Percentiles rank a stretch among this genome's conserved stretches.
Conservation (phyloP, 805 yeast species). For the Sporopachydermia quercuum region DNA sequence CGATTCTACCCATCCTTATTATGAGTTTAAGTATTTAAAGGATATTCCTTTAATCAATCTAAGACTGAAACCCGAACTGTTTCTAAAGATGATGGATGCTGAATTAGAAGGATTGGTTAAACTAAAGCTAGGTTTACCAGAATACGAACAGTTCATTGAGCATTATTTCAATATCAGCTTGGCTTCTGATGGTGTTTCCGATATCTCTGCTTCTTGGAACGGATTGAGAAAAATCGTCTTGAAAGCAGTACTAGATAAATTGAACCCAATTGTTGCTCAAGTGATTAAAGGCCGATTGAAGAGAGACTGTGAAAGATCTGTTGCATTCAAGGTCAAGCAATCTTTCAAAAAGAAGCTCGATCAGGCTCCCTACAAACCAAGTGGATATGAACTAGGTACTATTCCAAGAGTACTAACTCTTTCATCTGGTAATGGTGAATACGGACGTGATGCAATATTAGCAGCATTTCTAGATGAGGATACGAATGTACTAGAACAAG, state of each 20-base stretch:
- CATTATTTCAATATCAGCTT: constrained; percentile 21
- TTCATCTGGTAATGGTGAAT: constrained; percentile 77
- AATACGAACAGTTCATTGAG: constrained; percentile 25
- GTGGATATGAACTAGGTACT: constrained; percentile 63
- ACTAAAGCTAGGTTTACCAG: constrained; percentile 43
- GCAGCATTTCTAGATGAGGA: constrained; percentile 67
- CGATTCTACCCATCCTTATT: constrained; percentile 66
- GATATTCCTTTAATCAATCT: constrained; percentile 70
- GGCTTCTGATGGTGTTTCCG: constrained; percentile 41
- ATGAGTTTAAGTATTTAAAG: constrained; percentile 81
- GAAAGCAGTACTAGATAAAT: constrained; percentile 47
- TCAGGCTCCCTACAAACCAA: constrained; percentile 88
- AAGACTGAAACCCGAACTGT: constrained; percentile 60
- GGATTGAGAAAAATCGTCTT: constrained; percentile 53
- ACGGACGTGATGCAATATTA: constrained; percentile 69
- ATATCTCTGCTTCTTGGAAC: constrained; percentile 68
- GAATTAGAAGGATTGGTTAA: constrained; percentile 63
- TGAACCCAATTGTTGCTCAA: constrained; percentile 51
- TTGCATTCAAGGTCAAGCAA: constrained; percentile 57
- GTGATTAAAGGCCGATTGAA: constrained; percentile 76
- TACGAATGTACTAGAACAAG: constrained; percentile 62
- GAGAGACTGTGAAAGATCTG: constrained; percentile 54
- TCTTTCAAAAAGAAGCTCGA: constrained; percentile 59
- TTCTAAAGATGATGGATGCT: constrained; percentile 83
- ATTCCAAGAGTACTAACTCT: constrained; percentile 72